Percentiles rank a stretch among this genome's conserved stretches.
Evolutionary conservation across 164 flowering plant genomes (phyloP).

Genomic region (Macadamia integrifolia): DNA sequence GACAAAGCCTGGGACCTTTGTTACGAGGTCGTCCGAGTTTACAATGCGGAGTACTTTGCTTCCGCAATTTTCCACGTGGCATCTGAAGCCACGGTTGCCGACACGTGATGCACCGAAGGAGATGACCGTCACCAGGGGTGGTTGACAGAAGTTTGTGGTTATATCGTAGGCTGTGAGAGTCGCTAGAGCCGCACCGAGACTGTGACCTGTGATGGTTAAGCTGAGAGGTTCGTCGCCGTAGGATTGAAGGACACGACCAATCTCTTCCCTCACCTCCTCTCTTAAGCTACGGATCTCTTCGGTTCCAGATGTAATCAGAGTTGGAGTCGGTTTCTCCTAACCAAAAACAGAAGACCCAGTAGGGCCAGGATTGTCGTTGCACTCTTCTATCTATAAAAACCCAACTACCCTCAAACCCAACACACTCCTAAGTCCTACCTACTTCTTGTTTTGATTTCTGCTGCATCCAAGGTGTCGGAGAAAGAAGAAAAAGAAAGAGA

Average conservation of each 20-base stretch:
- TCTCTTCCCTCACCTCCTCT: too few species aligned
- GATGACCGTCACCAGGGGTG: constrained; percentile 50
- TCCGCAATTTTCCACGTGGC: constrained; percentile 37
- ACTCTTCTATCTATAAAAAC: too few species aligned
- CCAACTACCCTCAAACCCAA: too few species aligned
- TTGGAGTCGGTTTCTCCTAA: constrained; percentile 65
- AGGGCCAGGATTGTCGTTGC: too few species aligned
- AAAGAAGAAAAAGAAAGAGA: background rate
- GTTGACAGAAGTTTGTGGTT: constrained; percentile 22
- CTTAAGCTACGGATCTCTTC: constrained; percentile 29
- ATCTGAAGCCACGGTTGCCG: constrained; percentile 44
- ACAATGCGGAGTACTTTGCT: constrained; percentile 58
- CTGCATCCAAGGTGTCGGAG: constrained; percentile 8
- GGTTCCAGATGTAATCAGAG: constrained; percentile 41
- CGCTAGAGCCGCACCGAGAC: too few species aligned
- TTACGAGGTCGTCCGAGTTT: constrained; percentile 52
- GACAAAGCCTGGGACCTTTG: constrained; percentile 69
- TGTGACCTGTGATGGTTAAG: too few species aligned
- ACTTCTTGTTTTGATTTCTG: too few species aligned
- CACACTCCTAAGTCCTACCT: too few species aligned
- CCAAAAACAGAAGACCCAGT: constrained; percentile 41
- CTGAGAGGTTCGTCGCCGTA: too few species aligned
- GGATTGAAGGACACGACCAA: too few species aligned
- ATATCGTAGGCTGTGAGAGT: constrained; percentile 57
- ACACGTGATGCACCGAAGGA: constrained; percentile 80